Base-by-base conservation (phyloP, 2,329 filamentous ascomycete genomes). In the Fusarium sp. region DNA sequence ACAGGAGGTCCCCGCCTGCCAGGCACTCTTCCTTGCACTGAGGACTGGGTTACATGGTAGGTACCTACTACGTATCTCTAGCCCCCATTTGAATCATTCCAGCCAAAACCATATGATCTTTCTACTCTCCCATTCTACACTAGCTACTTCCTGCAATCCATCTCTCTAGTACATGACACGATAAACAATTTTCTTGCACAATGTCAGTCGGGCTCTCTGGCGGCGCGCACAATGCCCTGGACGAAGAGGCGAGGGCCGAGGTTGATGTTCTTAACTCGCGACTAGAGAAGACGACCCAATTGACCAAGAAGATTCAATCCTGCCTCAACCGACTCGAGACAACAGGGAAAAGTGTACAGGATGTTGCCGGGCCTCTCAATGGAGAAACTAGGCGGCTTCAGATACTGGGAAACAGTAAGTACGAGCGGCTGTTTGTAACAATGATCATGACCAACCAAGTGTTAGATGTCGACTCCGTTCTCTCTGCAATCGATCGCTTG, bases 251-350 rank as follows among this genome's bases (percentile, higher is more conserved):
- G 46, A 85, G 89, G 61, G 90, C 90, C 47, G 90, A 92, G 79
- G 90, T 92, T 58, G 90, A 92, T 72, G 90, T 92, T 30, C 83
- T 92, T 50, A 91, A 90, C 74, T 91, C 89, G 57, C 86, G 90
- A 42, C 89, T 98, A 68, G 94, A 97, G 75, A 98, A 97, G 87
- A 97, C 97, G 74, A 92, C 94, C 65, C 90, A 94, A 77, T 87
- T 98, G 79, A 97, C 94, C 32, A 97, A 96, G 84, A 97, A 97
- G 85, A 98, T 99, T 59, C 92, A 97, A 81, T 91, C 92, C 29
- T 97, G 93, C 54, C 87, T 98, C 73, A 88, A 90, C 40, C 89
- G 95, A 59, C 86, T 99, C 34, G 94, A 98, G 75, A 89, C 91
- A 40, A 97, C 93, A 56, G 96, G 95, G 20, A 94, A 94, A 81